Conservation (phyloP, 768 basidiomycete genomes). For the Tylopilus sp. region DNA sequence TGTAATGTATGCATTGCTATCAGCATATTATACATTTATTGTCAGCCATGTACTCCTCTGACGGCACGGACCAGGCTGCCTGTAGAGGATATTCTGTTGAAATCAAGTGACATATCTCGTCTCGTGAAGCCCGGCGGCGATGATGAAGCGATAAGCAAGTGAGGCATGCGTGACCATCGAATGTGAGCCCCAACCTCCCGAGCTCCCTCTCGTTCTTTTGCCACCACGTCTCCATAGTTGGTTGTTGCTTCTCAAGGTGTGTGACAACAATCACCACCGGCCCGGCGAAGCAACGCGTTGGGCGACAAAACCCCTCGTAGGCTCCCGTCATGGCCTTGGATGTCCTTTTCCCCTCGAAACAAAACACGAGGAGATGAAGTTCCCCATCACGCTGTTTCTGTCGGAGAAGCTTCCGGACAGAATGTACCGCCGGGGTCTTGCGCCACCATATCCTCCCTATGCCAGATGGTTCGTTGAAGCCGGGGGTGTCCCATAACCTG, state of each 20-base stretch:
- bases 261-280: conserved; percentile 39
- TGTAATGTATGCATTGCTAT: not conserved
- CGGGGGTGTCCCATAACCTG: conserved; percentile 33
- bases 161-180: conserved; percentile 30
- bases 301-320: conserved; percentile 26
- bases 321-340: conserved; percentile 6
- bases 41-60: conserved; percentile 8
- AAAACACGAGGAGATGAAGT: conserved; percentile 24
- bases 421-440: not conserved
- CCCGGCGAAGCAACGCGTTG: conserved; percentile 31
- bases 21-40: conserved; percentile 21
- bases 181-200: conserved; percentile 15
- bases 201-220: conserved; percentile 20
- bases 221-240: conserved; percentile 35
- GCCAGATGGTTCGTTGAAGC: conserved; percentile 17
- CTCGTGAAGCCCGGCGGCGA: conserved; percentile 17
- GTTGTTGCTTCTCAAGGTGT: conserved; percentile 32
- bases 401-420: conserved; percentile 32
- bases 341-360: conserved; percentile 19
- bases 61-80: not conserved
- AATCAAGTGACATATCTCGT: conserved; percentile 13
- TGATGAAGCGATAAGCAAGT: conserved; percentile 18
- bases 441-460: conserved; percentile 7
- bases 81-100: conserved; percentile 5
- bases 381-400: conserved; percentile 20